Base-by-base conservation (phyloP, 2,329 filamentous ascomycete genomes). In the Biscogniauxia mediterranea region DNA sequence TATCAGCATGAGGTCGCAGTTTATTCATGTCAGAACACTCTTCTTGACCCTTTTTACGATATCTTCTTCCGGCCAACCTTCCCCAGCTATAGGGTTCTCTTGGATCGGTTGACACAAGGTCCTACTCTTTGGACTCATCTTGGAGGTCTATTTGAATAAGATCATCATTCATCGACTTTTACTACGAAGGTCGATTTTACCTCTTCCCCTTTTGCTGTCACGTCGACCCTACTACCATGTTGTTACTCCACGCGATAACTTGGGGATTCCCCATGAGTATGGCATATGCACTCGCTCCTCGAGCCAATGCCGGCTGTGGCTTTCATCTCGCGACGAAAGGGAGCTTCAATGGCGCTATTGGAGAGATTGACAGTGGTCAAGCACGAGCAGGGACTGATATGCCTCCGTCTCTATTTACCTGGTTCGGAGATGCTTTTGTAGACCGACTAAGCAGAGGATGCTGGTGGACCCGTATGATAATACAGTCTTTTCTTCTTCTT, bases 311-410 rank as follows among this genome's bases (percentile, higher is more conserved):
- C 49, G 74, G 70, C 54, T 84, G 84, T 69, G 81, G 80, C 64
- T 87, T 88, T 73, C 76, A 79, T 61, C 69, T 88, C 42, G 78
- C 75, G 4, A 80, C 83, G 42, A 77, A 77, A 46, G 83, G 83
- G 19, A 78, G 75, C 60, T 73, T 76, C 19, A 77, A 79, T 28
- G 85, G 86, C n/a, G 71, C 77, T 3, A 76, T 90, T 51, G 86
- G 85, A 11, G 83, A 90, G 70, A 78, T 90, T 46, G 68, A 63
- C 57, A 85, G 88, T 71, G 88, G 88, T 8, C 87, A 90, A 75
- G 83, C 81, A 68, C 81, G 85, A 55, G 79, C 88, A 52, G 82
- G 83, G 46, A 81, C 82, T 51, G 76, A 75, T 21, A 72, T 84
- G 13, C 64, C 75, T 4, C 69, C 79, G 54, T 80, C 79, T 15